Evolutionary conservation across 2,329 filamentous ascomycete species (phyloP).

Genomic region (Coniochaeta hoffmannii): DNA sequence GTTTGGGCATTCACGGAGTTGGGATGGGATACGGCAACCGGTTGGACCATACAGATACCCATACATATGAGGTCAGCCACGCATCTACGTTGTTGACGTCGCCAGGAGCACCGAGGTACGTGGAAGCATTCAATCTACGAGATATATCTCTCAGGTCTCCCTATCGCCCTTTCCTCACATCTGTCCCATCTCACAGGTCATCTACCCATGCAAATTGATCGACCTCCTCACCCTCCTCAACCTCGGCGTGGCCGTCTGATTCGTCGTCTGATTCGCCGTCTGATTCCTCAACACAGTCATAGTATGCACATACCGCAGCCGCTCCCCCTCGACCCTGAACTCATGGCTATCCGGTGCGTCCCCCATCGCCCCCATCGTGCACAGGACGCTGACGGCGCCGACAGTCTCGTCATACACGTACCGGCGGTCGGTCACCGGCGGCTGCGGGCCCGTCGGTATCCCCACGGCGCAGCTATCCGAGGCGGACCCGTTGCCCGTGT

Average conservation of each 20-base stretch:
- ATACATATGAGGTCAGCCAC: background rate
- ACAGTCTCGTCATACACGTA: constrained; percentile 11
- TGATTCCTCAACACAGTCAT: constrained; percentile 8
- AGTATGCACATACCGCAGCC: constrained; percentile 10
- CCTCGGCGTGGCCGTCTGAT: background rate
- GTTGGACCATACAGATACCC: background rate
- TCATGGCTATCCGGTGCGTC: constrained; percentile 10
- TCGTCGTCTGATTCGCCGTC: constrained; percentile 4
- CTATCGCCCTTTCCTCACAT: background rate
- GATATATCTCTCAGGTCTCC: background rate
- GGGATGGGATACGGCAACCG: background rate
- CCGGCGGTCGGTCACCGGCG: constrained; percentile 5
- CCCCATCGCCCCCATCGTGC: constrained; percentile 3
- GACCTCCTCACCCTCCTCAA: background rate
- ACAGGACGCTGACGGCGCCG: constrained; percentile 7
- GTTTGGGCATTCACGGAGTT: background rate
- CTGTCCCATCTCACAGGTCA: background rate
- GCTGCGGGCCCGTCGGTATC: constrained; percentile 16
- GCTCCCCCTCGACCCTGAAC: constrained; percentile 9
- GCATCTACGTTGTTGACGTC: background rate
- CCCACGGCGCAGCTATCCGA: constrained; percentile 23
- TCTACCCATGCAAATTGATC: background rate
- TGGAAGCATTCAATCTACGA: background rate
- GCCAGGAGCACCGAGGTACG: background rate
- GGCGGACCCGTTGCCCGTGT: constrained; percentile 21